phyloP scores from a whole-genome alignment of 163 green algal species.

The Prototheca wickerhamii region DNA sequence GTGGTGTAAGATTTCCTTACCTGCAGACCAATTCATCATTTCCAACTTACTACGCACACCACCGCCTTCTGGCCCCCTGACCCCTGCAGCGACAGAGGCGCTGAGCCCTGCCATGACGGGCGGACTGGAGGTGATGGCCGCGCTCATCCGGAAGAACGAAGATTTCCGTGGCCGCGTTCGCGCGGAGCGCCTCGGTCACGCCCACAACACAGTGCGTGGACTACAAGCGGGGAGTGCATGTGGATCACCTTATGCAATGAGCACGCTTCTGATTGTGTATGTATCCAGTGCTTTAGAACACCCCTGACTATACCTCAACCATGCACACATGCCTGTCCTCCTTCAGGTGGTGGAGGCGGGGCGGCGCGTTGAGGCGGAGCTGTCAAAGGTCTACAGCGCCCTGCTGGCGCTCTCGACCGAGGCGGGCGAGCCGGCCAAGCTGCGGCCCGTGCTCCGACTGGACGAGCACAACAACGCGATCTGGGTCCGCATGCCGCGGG shows the following conservation, averaged over 20 bases:
- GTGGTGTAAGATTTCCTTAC: no score
- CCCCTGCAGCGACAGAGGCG: no score
- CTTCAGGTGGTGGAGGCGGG: not conserved
- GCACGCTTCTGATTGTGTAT: no score
- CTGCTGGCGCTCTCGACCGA: not conserved
- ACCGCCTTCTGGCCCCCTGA: no score
- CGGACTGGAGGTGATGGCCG: slow-evolving; percentile 13
- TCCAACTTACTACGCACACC: no score
- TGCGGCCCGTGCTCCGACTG: slow-evolving; percentile 6
- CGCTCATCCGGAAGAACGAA: slow-evolving; percentile 20
- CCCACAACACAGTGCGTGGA: slow-evolving; percentile 2
- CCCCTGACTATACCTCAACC: not conserved
- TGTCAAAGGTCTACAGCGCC: not conserved
- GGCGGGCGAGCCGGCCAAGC: not conserved
- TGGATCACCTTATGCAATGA: no score
- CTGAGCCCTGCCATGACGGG: not conserved
- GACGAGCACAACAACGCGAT: slow-evolving; percentile 33
- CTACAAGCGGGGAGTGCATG: no score
- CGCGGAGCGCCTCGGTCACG: not conserved
- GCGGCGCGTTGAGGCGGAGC: not conserved
- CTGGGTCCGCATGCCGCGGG: slow-evolving; percentile 29
- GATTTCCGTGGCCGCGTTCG: slow-evolving; percentile 19
- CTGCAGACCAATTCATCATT: no score
- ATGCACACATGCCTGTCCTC: not conserved
- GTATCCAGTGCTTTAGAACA: no score